Percentiles rank a stretch among this genome's conserved stretches.
Evolutionary conservation across 805 yeast species (phyloP).

Genomic region (Candida adriatica): DNA sequence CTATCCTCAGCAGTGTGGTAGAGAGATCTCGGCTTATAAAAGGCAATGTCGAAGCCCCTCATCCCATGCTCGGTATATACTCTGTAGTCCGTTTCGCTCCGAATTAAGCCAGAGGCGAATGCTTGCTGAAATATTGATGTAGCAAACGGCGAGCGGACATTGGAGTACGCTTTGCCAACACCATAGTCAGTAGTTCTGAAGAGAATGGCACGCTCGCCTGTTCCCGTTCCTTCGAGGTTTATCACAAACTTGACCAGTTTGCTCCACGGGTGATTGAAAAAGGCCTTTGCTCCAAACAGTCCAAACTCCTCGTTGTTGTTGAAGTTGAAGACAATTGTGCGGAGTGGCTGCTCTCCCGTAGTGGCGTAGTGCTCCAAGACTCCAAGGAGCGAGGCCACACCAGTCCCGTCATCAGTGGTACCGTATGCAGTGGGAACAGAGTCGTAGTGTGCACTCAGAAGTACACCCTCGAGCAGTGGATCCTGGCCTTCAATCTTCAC

Average conservation of each 20-base stretch:
- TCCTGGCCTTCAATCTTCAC: conserved; percentile 67
- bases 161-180: conserved; percentile 48
- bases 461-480: conserved; percentile 52
- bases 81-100: conserved; percentile 81
- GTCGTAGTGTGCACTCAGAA: conserved; percentile 83
- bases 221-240: conserved; percentile 89
- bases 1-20: conserved; percentile 78
- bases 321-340: conserved; percentile 77
- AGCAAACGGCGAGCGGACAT: conserved; percentile 65
- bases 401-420: conserved; percentile 89
- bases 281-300: conserved; percentile 70
- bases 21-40: conserved; percentile 74
- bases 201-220: conserved; percentile 68
- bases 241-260: conserved; percentile 54
- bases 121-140: conserved; percentile 81
- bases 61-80: conserved; percentile 62
- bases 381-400: conserved; percentile 75
- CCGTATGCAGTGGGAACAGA: conserved; percentile 85
- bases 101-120: conserved; percentile 62
- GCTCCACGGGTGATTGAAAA: conserved; percentile 69
- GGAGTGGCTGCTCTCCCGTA: conserved; percentile 43
- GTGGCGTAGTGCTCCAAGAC: conserved; percentile 43
- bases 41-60: conserved; percentile 86
- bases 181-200: conserved; percentile 81
- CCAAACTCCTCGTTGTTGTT: conserved; percentile 91